Percentiles rank a stretch among this genome's conserved stretches.
Conservation (phyloP, 768 basidiomycete species). For the Udeniomyces megalosporus region DNA sequence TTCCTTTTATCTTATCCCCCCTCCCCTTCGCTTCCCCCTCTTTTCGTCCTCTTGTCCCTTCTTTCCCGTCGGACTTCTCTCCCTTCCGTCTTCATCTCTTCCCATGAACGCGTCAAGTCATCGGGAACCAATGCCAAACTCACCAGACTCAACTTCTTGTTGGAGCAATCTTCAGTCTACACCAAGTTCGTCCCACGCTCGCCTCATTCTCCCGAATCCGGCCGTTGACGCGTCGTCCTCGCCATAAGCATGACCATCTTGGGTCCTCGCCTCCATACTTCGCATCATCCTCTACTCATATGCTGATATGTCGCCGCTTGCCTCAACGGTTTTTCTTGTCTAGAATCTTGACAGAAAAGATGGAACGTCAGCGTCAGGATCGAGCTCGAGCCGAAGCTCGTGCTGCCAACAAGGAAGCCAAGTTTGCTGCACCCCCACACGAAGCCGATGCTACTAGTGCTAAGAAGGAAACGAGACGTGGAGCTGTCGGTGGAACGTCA, state of each 20-base stretch:
- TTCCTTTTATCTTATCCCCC: not conserved
- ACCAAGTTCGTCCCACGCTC: slow-evolving; percentile 31
- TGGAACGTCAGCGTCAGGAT: slow-evolving; percentile 39
- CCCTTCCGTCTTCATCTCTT: not conserved
- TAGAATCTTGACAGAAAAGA: slow-evolving; percentile 47
- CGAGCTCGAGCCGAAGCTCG: slow-evolving; percentile 23
- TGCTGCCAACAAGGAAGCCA: slow-evolving; percentile 26
- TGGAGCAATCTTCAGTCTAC: slow-evolving; percentile 63
- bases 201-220: not conserved
- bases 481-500: slow-evolving; percentile 3
- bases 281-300: not conserved
- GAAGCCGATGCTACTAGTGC: slow-evolving; percentile 17
- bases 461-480: slow-evolving; percentile 6
- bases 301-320: not conserved
- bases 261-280: too few relatives aligned
- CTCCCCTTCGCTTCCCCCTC: too few relatives aligned
- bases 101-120: too few relatives aligned
- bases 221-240: too few relatives aligned
- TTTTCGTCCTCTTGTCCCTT: not conserved
- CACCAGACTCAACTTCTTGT: slow-evolving; percentile 43
- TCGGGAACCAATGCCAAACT: not conserved
- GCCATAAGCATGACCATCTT: too few relatives aligned
- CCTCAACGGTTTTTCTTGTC: not conserved
- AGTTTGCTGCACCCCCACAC: slow-evolving; percentile 6
- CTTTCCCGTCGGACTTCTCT: not conserved